These are phyloP conservation scores for Boletus insuetus DNA, from an alignment of 768 basidiomycete species.

Conservation along the genomic window DNA sequence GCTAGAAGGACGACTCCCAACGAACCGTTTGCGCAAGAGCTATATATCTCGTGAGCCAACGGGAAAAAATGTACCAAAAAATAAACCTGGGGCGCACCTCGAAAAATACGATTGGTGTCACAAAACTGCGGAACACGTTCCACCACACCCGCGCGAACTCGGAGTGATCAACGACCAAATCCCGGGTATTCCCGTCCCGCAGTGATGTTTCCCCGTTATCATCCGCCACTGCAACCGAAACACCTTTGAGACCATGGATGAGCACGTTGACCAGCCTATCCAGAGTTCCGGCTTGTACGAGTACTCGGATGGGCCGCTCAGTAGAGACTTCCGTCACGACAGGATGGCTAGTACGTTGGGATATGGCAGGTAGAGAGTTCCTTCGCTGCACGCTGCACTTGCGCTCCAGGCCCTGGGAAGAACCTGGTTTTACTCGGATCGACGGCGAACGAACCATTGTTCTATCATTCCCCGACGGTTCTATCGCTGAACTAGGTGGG, in stretches of 20 bases:
- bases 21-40: slow-evolving; percentile 75
- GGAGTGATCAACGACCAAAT: slow-evolving; percentile 64
- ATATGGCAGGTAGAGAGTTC: slow-evolving; percentile 76
- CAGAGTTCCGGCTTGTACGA: slow-evolving; percentile 77
- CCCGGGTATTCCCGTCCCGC: slow-evolving; percentile 68
- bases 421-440: slow-evolving; percentile 72
- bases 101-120: slow-evolving; percentile 79
- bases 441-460: slow-evolving; percentile 60
- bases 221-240: slow-evolving; percentile 79
- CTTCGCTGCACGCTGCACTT: slow-evolving; percentile 73
- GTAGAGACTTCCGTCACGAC: slow-evolving; percentile 60
- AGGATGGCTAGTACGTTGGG: slow-evolving; percentile 56
- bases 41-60: slow-evolving; percentile 28
- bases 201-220: slow-evolving; percentile 86
- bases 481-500: slow-evolving; percentile 63
- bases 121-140: slow-evolving; percentile 78
- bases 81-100: slow-evolving; percentile 52
- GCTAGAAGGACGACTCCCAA: slow-evolving; percentile 46
- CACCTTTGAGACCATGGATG: slow-evolving; percentile 71
- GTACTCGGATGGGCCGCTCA: slow-evolving; percentile 69
- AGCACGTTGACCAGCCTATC: slow-evolving; percentile 72
- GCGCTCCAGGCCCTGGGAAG: slow-evolving; percentile 68
- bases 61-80: background rate
- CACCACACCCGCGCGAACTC: slow-evolving; percentile 83
- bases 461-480: slow-evolving; percentile 38